A percentile compares a stretch with the other conserved stretches of the same genome.
Conservation (phyloP, 495 filamentous ascomycete genomes). For the Daldinia concentrica region DNA sequence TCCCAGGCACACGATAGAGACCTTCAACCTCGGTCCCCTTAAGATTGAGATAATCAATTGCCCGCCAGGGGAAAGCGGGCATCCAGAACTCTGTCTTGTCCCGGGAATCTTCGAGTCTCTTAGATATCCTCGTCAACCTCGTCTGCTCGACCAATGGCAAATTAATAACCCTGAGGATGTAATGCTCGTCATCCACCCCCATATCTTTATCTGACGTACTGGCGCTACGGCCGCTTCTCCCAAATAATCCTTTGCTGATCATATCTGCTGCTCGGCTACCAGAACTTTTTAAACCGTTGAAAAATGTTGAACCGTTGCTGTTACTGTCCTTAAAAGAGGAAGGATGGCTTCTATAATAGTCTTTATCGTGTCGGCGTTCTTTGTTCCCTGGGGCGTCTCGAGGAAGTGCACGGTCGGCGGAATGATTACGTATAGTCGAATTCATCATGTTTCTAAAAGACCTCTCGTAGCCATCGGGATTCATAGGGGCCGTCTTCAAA, state of each 20-base stretch:
- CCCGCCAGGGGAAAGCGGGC: constrained; percentile 90
- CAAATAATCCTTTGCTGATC: constrained; percentile 79
- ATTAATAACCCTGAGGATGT: constrained; percentile 80
- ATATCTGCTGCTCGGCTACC: constrained; percentile 79
- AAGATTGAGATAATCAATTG: constrained; percentile 92
- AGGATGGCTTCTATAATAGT: constrained; percentile 53
- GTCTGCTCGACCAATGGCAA: constrained; percentile 84
- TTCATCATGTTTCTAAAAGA: constrained; percentile 71
- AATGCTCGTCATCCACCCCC: constrained; percentile 74
- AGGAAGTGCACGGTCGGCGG: constrained; percentile 66
- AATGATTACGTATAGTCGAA: constrained; percentile 67
- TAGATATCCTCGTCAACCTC: constrained; percentile 84
- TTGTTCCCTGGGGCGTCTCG: constrained; percentile 46
- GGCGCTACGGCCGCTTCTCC: constrained; percentile 75
- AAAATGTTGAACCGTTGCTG: constrained; percentile 67
- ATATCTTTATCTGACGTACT: constrained; percentile 73
- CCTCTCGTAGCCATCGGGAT: constrained; percentile 63
- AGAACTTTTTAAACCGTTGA: constrained; percentile 76
- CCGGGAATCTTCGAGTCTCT: constrained; percentile 78
- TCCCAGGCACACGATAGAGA: constrained; percentile 86
- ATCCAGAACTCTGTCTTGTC: constrained; percentile 99
- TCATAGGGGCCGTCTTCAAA: constrained; percentile 68
- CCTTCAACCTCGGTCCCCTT: constrained; percentile 91
- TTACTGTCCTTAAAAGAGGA: constrained; percentile 69
- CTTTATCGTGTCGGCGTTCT: constrained; percentile 52